A percentile compares a stretch with the other conserved stretches of the same genome.
Evolutionary conservation across 176 grass and related monocot genomes (phyloP).

Genomic region (Leersia perrieri): DNA sequence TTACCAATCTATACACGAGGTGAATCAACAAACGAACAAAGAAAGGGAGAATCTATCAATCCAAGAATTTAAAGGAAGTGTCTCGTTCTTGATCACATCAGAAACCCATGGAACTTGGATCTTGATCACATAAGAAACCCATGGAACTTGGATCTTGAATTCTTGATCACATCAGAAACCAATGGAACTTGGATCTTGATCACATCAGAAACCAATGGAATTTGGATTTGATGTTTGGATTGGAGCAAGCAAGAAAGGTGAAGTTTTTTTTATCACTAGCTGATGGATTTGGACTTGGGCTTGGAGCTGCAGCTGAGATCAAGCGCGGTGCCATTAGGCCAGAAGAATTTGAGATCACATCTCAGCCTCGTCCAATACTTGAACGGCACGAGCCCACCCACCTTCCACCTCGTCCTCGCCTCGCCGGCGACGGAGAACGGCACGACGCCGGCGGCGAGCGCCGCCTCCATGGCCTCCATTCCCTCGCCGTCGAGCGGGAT

Average conservation of each 20-base stretch:
- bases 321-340: conserved; percentile 38
- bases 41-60: neutral
- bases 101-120: conserved; percentile 4
- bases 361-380: conserved; percentile 44
- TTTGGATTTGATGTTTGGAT: neutral
- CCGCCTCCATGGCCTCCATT: conserved; percentile 46
- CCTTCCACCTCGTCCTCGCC: conserved; percentile 47
- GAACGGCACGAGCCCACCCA: conserved; percentile 37
- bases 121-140: neutral
- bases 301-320: conserved; percentile 51
- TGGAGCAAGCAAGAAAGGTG: neutral
- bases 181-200: too few relatives aligned
- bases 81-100: neutral
- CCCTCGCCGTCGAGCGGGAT: conserved; percentile 41
- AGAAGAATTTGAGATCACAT: conserved; percentile 56
- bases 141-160: too few relatives aligned
- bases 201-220: too few relatives aligned
- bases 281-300: conserved; percentile 31
- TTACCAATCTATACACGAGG: conserved; percentile 6
- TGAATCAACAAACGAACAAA: neutral
- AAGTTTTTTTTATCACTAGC: neutral
- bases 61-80: conserved; percentile 8
- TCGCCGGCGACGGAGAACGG: conserved; percentile 58
- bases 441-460: conserved; percentile 46
- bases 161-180: conserved; percentile 2